These are phyloP conservation scores for Artemisia tridentata DNA, from an alignment of 129 eudicot genomes.

Conservation along the genomic window DNA sequence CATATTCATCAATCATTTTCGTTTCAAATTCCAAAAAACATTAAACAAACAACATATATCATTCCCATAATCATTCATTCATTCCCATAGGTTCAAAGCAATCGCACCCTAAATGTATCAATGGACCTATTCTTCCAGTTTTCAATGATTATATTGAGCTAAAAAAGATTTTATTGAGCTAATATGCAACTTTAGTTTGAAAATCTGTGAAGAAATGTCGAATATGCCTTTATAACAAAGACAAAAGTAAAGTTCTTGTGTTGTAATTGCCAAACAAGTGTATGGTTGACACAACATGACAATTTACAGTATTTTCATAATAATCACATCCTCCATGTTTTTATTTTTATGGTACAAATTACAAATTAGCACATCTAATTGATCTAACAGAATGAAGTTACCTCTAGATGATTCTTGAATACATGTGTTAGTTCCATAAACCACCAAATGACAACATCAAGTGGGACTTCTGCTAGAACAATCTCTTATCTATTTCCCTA, in stretches of 20 bases:
- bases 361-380: slow-evolving; percentile 19
- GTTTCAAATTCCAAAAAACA: no score
- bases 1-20: no score
- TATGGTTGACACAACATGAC: slow-evolving; percentile 1
- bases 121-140: no score
- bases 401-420: slow-evolving; percentile 58
- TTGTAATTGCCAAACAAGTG: background rate
- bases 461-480: slow-evolving; percentile 41
- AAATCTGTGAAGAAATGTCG: no score
- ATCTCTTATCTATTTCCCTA: slow-evolving; percentile 33
- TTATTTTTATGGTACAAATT: background rate
- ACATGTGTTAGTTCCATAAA: slow-evolving; percentile 16
- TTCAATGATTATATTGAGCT: no score
- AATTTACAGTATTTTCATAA: background rate
- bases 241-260: background rate
- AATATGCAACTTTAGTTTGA: no score
- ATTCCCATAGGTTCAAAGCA: no score
- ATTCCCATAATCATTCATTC: no score
- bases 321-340: background rate
- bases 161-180: no score
- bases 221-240: background rate
- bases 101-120: no score
- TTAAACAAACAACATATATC: no score
- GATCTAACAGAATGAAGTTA: slow-evolving; percentile 9
- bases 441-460: slow-evolving; percentile 8